Percentiles rank a stretch among this genome's conserved stretches.
phyloP scores from a whole-genome alignment of 139 green algal genomes.

The Ettlia oleoabundans region DNA sequence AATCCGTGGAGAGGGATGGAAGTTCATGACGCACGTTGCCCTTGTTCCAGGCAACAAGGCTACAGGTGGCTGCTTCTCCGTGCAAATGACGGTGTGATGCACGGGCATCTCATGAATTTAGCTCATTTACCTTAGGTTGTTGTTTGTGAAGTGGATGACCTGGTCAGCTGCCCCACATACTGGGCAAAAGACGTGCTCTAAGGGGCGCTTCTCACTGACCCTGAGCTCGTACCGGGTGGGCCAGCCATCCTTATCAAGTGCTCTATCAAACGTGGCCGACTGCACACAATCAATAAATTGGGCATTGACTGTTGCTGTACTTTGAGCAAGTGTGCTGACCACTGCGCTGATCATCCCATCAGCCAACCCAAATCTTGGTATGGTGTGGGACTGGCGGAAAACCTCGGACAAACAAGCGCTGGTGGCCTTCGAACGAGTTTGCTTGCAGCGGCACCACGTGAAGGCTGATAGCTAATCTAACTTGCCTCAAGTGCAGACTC shows the following conservation, averaged over 20 bases:
- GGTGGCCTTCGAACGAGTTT: too few relatives aligned
- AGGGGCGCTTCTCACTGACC: not conserved
- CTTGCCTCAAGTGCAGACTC: constrained; percentile 5
- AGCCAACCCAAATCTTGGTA: too few relatives aligned
- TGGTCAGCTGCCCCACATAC: constrained; percentile 15
- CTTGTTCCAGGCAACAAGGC: too few relatives aligned
- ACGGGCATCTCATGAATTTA: not conserved
- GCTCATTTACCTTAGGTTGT: constrained; percentile 10
- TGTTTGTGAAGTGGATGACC: not conserved
- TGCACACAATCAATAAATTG: not conserved
- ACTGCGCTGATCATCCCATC: too few relatives aligned
- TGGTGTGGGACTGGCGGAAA: too few relatives aligned
- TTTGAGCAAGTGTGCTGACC: too few relatives aligned
- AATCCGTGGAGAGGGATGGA: not conserved
- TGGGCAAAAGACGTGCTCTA: constrained; percentile 7
- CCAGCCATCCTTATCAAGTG: constrained; percentile 17
- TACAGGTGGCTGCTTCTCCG: too few relatives aligned
- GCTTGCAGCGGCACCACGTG: too few relatives aligned
- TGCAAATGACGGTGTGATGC: too few relatives aligned
- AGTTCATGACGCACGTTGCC: too few relatives aligned
- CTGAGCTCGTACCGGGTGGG: constrained; percentile 21
- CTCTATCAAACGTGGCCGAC: not conserved
- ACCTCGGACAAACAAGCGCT: not conserved
- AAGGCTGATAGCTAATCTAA: too few relatives aligned
- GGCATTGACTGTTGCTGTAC: not conserved